Evolutionary conservation across 2,329 filamentous ascomycete species (phyloP).

Genomic region (Aureobasidium uvarum): DNA sequence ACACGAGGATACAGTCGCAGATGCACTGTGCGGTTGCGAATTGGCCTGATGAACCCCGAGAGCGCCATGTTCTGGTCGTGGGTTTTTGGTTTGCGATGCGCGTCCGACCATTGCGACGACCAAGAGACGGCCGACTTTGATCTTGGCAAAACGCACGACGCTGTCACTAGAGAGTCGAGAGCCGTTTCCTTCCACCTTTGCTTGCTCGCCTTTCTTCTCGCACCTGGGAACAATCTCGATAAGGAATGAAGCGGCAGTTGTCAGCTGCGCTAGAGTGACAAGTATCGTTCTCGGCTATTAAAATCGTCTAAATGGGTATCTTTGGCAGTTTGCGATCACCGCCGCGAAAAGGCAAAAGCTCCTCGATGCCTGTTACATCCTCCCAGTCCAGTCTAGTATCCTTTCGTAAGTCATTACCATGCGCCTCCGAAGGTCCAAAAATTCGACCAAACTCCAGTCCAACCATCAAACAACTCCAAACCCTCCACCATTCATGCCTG

Average conservation of each 20-base stretch:
- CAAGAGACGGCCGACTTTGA: neutral
- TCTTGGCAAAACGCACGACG: neutral
- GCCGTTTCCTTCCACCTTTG: too few relatives aligned
- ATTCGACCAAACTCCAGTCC: neutral
- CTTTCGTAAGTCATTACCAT: constrained; percentile 17
- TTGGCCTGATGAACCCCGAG: constrained; percentile 33
- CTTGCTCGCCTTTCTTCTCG: neutral
- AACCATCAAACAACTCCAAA: neutral
- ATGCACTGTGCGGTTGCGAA: constrained; percentile 47
- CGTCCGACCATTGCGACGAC: neutral
- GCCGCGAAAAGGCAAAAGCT: neutral
- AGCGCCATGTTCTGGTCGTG: neutral
- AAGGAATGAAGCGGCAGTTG: neutral
- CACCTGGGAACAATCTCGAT: neutral
- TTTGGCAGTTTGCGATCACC: neutral
- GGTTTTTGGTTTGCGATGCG: too few relatives aligned
- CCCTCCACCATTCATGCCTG: neutral
- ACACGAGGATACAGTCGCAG: constrained; percentile 50
- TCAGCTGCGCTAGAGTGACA: constrained; percentile 4
- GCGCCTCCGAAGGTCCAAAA: neutral
- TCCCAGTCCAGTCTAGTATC: neutral
- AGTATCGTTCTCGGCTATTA: neutral
- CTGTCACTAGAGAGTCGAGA: neutral
- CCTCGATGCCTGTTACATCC: neutral
- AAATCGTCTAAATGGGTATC: constrained; percentile 8